Evolutionary conservation across 129 eudicot species (phyloP).

Genomic region (Solidago caesia): DNA sequence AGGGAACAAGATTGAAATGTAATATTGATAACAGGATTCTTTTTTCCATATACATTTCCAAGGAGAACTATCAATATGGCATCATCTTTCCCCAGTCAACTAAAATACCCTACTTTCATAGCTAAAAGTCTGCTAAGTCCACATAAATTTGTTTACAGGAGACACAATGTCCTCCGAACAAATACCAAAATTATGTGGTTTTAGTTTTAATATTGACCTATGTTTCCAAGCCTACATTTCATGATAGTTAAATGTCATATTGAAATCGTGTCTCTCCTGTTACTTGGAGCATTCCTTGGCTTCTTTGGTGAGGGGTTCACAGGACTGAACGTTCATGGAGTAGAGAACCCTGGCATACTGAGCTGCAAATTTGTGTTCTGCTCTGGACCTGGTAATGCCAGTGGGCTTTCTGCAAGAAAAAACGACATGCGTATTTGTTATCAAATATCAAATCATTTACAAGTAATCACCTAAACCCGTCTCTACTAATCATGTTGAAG

Average conservation of each 20-base stretch:
- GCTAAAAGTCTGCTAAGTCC: conserved; percentile 9
- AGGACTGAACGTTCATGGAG: conserved; percentile 11
- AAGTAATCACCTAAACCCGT: neutral
- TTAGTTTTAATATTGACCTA: neutral
- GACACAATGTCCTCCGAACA: neutral
- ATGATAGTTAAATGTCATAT: neutral
- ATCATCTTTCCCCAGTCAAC: conserved; percentile 12
- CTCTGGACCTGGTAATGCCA: conserved; percentile 48
- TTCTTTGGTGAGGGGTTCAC: conserved; percentile 15
- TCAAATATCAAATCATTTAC: neutral
- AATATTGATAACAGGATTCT: neutral
- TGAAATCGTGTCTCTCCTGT: conserved; percentile 14
- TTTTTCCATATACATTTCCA: conserved; percentile 8
- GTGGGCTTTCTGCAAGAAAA: conserved; percentile 37
- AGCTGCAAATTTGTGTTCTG: conserved; percentile 42
- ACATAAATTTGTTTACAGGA: conserved; percentile 2
- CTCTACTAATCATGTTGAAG: neutral
- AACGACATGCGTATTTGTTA: neutral
- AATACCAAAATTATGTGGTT: conserved; percentile 3
- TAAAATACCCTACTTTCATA: conserved; percentile 4
- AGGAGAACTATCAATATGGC: conserved; percentile 20
- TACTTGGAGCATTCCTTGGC: conserved; percentile 28
- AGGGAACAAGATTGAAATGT: neutral
- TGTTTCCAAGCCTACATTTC: conserved; percentile 21
- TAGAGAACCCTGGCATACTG: conserved; percentile 34